phyloP scores from a whole-genome alignment of 768 basidiomycete genomes.

The Fomitopsis pulvina region DNA sequence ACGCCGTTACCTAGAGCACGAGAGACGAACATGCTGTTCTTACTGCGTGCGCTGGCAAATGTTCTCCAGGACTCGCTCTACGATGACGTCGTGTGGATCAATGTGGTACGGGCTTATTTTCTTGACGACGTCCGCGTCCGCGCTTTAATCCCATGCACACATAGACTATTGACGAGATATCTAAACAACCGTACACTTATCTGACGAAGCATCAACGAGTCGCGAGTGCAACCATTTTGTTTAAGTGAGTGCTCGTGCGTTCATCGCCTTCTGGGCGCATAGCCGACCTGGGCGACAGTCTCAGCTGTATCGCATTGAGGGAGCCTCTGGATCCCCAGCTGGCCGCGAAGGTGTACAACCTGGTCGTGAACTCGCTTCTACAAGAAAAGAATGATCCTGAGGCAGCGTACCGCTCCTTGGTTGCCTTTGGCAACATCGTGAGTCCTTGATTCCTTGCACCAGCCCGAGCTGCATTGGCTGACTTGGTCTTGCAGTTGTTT shows the following conservation, averaged over 20 bases:
- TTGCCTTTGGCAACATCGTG: conserved; percentile 71
- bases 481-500: conserved; percentile 35
- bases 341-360: not conserved
- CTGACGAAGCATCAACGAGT: conserved; percentile 68
- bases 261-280: conserved; percentile 2
- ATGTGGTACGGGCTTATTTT: conserved; percentile 39
- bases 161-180: conserved; percentile 53
- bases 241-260: conserved; percentile 65
- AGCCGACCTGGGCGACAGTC: conserved; percentile 30
- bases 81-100: conserved; percentile 43
- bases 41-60: conserved; percentile 78
- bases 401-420: conserved; percentile 61
- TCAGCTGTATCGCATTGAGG: conserved; percentile 54
- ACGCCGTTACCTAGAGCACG: conserved; percentile 57
- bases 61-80: conserved; percentile 50
- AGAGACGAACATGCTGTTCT: conserved; percentile 81
- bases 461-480: not conserved
- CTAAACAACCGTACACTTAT: conserved; percentile 41
- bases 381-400: conserved; percentile 55
- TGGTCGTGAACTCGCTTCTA: conserved; percentile 23
- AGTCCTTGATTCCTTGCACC: not conserved
- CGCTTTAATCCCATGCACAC: not conserved
- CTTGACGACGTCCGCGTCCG: conserved; percentile 3
- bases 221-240: conserved; percentile 72
- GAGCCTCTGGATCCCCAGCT: conserved; percentile 30